A percentile compares a stretch with the other conserved stretches of the same genome.
These are phyloP conservation scores for Amphibolis antarctica DNA, from an alignment of 106 monocot species.

Conservation along the genomic window DNA sequence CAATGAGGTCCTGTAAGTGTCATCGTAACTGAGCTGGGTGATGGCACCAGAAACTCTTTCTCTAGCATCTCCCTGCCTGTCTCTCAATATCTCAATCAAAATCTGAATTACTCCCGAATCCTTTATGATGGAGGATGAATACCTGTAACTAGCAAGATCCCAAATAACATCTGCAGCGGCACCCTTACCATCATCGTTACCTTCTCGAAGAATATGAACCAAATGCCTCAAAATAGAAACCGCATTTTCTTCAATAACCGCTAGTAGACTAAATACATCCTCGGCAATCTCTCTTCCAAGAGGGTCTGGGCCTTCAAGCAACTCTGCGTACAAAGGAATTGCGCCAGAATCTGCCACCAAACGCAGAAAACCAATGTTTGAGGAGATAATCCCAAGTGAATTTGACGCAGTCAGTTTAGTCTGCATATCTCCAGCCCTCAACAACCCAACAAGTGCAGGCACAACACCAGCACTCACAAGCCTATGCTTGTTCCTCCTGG, in stretches of 20 bases:
- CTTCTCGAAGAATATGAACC: constrained; percentile 30
- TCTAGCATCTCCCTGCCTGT: constrained; percentile 15
- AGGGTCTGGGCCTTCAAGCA: too few species aligned
- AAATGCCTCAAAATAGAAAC: constrained; percentile 20
- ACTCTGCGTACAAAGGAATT: too few species aligned
- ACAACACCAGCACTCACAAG: too few species aligned
- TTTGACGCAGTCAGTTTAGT: too few species aligned
- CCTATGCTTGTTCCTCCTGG: too few species aligned
- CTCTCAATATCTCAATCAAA: constrained; percentile 21
- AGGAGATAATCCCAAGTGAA: too few species aligned
- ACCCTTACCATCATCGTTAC: constrained; percentile 28
- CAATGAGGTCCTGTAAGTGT: constrained; percentile 18
- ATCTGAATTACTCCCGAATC: constrained; percentile 31
- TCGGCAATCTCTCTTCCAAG: too few species aligned
- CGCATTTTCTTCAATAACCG: not conserved
- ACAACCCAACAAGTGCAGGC: too few species aligned
- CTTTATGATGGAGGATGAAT: constrained; percentile 23
- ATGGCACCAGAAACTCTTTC: constrained; percentile 27
- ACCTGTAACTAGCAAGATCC: constrained; percentile 28
- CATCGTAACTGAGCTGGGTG: constrained; percentile 35
- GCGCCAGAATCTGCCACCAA: not conserved
- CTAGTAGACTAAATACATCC: too few species aligned
- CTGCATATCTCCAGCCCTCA: too few species aligned
- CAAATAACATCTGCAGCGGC: constrained; percentile 39
- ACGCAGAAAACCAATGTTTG: too few species aligned